phyloP scores from a whole-genome alignment of 2,329 filamentous ascomycete species.

The Nectriaceae sp. region DNA sequence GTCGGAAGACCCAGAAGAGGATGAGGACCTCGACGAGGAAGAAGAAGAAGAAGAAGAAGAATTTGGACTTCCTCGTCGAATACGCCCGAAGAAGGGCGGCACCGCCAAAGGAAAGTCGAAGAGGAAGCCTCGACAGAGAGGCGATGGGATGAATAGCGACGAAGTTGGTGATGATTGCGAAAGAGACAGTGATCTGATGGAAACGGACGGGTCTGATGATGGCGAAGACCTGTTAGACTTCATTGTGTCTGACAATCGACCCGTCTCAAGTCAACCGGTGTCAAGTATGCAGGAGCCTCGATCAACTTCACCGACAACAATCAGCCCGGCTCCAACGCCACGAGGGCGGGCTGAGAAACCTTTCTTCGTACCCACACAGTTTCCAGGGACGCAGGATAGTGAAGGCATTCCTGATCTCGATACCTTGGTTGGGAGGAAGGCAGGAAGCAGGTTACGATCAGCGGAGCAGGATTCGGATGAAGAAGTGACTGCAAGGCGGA shows the following conservation, averaged over 20 bases:
- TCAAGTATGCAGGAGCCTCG: slow-evolving; percentile 39
- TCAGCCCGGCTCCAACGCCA: slow-evolving; percentile 20
- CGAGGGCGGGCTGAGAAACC: slow-evolving; percentile 25
- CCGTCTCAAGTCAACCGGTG: slow-evolving; percentile 16
- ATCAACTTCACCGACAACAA: slow-evolving; percentile 29
- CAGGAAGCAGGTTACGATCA: neutral
- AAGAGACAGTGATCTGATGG: slow-evolving; percentile 48
- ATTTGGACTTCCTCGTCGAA: slow-evolving; percentile 7
- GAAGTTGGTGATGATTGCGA: slow-evolving; percentile 55
- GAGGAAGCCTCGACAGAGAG: slow-evolving; percentile 23
- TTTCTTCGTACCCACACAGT: slow-evolving; percentile 41
- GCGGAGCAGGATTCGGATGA: slow-evolving; percentile 18
- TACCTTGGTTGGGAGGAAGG: slow-evolving; percentile 22
- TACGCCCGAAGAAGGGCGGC: slow-evolving; percentile 18
- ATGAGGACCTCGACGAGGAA: slow-evolving; percentile 21
- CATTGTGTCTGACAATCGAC: slow-evolving; percentile 53
- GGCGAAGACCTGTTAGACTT: slow-evolving; percentile 57
- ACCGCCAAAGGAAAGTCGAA: slow-evolving; percentile 20
- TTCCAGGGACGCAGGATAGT: slow-evolving; percentile 43
- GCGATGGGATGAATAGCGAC: slow-evolving; percentile 43
- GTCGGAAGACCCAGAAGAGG: slow-evolving; percentile 14
- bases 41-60: slow-evolving; percentile 15
- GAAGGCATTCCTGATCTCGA: slow-evolving; percentile 41
- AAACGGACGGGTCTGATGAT: slow-evolving; percentile 49
- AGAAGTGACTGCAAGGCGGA: slow-evolving; percentile 17